Evolutionary conservation across 2,329 filamentous ascomycete genomes (phyloP).

Genomic region (Sclerotinia minor): DNA sequence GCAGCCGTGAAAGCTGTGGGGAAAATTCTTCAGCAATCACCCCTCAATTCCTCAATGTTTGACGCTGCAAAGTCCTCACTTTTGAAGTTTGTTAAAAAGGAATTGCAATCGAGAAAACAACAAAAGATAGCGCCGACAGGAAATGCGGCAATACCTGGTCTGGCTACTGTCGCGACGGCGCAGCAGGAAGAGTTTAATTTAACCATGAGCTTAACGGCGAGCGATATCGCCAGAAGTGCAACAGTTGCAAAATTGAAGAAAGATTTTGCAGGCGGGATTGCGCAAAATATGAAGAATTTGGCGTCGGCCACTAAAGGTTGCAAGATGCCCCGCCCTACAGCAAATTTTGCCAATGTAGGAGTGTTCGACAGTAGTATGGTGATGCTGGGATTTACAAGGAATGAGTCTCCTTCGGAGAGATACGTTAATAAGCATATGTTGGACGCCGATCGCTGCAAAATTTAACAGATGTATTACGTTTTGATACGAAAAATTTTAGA

Average conservation of each 20-base stretch:
- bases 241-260: slow-evolving; percentile 30
- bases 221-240: slow-evolving; percentile 15
- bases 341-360: neutral
- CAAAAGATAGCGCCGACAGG: slow-evolving; percentile 33
- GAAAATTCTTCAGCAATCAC: slow-evolving; percentile 28
- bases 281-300: slow-evolving; percentile 34
- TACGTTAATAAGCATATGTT: neutral
- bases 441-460: neutral
- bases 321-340: neutral
- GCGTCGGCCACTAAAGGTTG: slow-evolving; percentile 24
- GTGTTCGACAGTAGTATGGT: no score
- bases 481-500: neutral
- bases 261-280: slow-evolving; percentile 33
- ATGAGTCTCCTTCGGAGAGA: no score
- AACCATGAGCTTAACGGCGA: slow-evolving; percentile 28
- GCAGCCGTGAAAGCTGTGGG: slow-evolving; percentile 30
- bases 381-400: no score
- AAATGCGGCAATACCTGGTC: slow-evolving; percentile 30
- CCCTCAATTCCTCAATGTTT: slow-evolving; percentile 30
- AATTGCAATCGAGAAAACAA: slow-evolving; percentile 34
- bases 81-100: slow-evolving; percentile 33
- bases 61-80: slow-evolving; percentile 27
- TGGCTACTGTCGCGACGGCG: slow-evolving; percentile 33
- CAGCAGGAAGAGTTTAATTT: slow-evolving; percentile 32
- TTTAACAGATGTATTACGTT: neutral